Base-by-base conservation (phyloP, 805 yeast species). In the Monosporozyma yasuniensis region DNA sequence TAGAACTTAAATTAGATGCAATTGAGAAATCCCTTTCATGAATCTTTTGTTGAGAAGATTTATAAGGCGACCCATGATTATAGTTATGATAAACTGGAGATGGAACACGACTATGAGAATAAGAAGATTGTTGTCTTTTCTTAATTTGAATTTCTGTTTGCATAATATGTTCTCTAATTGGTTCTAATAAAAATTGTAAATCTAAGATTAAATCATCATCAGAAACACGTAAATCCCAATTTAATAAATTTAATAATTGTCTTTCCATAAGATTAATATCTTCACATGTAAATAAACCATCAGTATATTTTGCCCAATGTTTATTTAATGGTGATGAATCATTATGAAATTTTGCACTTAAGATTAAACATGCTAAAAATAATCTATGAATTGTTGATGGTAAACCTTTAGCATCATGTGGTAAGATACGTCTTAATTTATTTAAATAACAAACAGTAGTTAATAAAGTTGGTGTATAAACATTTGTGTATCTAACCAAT, bases 191-290 rank as follows among this genome's bases (percentile, higher is more conserved):
- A 25, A 83, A 83, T 53, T 81, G 80, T 50, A 91, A 73, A 38
- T 81, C 83, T 45, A 73, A 70, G 51, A 79, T 71, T 51, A 91
- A 74, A 60, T 89, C 96, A 27, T 76, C 76, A 56, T 80, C 80
- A 25, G 78, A 68, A 42, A 91, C 81, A 41, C 79, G 71, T 47
- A 84, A 69, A 63, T 85, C 83, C 89, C 90, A 85, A 66, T 83
- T 76, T 61, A 85, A 69, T 47, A 84, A 70, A 60, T 74, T 79
- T 47, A 84, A 71, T 52, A 85, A 69, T 66, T 85, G 91, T 62
- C 87, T 77, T 67, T 85, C 95, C 89, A 85, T 85, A 53, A 84
- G 71, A 65, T 84, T 84, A 55, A 85, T 79, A 63, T 85, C 95
- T 54, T 80, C 80, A 49, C 75, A 67, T 44, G 73, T 70, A 67